phyloP scores from a whole-genome alignment of 73 alveolate genomes.

The Stentor roeselii region DNA sequence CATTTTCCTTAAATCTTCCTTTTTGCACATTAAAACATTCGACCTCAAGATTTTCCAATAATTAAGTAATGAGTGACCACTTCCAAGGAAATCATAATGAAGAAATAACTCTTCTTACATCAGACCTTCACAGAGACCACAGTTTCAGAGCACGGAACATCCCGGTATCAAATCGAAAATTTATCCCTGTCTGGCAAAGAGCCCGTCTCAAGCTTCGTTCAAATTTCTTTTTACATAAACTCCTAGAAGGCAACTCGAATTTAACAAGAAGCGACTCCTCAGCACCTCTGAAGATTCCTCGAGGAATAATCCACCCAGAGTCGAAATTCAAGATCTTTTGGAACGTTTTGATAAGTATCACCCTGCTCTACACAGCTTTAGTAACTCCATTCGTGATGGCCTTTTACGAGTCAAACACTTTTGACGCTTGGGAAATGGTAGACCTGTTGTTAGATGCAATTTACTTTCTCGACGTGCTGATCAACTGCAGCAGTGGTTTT shows the following conservation, averaged over 20 bases:
- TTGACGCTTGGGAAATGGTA: not conserved
- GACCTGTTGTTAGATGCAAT: not conserved
- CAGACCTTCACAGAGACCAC: too few species aligned
- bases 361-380: not conserved
- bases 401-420: not conserved
- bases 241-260: not conserved
- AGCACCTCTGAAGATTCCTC: not conserved
- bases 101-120: too few species aligned
- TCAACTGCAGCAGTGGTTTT: not conserved
- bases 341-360: not conserved
- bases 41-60: too few species aligned
- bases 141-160: not conserved
- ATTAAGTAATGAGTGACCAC: too few species aligned
- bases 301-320: not conserved
- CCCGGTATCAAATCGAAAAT: not conserved
- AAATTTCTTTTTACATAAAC: not conserved
- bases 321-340: not conserved
- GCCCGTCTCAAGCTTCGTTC: not conserved
- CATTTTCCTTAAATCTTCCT: too few species aligned
- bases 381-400: constrained; percentile 7
- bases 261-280: not conserved
- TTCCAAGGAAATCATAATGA: too few species aligned
- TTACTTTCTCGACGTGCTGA: not conserved
- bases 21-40: too few species aligned
- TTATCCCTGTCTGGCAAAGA: not conserved